Conservation (phyloP, 768 basidiomycete genomes). For the Hemileccinum impolitum region DNA sequence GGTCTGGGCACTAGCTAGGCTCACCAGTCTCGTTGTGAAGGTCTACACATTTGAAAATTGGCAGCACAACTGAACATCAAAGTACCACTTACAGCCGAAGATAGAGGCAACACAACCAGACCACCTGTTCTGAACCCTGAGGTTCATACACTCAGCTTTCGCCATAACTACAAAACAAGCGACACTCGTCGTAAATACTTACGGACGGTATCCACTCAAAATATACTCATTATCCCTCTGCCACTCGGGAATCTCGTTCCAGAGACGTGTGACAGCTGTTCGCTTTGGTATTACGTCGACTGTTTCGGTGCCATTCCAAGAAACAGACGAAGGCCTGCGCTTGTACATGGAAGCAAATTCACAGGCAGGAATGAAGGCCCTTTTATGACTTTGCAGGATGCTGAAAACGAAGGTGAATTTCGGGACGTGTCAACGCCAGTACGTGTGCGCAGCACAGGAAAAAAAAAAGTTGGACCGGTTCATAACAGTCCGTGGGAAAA, state of each 20-base stretch:
- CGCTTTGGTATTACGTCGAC: background rate
- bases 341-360: slow-evolving; percentile 11
- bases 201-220: slow-evolving; percentile 67
- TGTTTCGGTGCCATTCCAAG: slow-evolving; percentile 8
- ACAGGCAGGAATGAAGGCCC: slow-evolving; percentile 1
- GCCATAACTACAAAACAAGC: slow-evolving; percentile 2
- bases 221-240: slow-evolving; percentile 75
- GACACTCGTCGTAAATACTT: slow-evolving; percentile 14
- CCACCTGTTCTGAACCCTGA: slow-evolving; percentile 60
- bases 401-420: slow-evolving; percentile 6
- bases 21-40: slow-evolving; percentile 77
- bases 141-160: background rate
- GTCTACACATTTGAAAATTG: slow-evolving; percentile 40
- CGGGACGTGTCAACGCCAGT: background rate
- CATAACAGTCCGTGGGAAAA: slow-evolving; percentile 12
- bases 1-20: slow-evolving; percentile 2
- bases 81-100: slow-evolving; percentile 55
- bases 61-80: background rate
- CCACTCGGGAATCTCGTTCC: slow-evolving; percentile 65
- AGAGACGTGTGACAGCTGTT: slow-evolving; percentile 37
- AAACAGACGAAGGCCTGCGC: slow-evolving; percentile 6
- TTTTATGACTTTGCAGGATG: background rate
- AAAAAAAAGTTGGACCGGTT: background rate
- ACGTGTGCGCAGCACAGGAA: background rate
- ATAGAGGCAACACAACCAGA: slow-evolving; percentile 59